Evolutionary conservation across 139 green algal genomes (phyloP).

Genomic region (Pleodorina starrii): DNA sequence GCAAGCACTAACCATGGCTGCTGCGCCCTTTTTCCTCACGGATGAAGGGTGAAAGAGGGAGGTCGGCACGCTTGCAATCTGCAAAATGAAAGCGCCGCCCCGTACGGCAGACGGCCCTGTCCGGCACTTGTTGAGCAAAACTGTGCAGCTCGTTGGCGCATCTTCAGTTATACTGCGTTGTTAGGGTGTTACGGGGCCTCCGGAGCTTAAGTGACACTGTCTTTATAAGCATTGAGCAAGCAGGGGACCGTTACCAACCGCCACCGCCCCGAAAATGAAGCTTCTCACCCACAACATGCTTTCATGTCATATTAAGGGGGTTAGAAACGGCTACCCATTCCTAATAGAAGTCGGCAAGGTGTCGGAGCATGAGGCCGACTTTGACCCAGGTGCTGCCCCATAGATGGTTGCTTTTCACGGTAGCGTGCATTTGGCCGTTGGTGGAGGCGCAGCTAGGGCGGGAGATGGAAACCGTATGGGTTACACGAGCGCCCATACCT

Average conservation of each 20-base stretch:
- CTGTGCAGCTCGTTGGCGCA: too few species aligned
- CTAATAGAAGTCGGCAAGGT: constrained; percentile 89
- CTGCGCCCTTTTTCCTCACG: constrained; percentile 48
- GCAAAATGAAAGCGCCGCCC: constrained; percentile 36
- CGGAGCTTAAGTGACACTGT: too few species aligned
- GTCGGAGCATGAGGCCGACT: constrained; percentile 87
- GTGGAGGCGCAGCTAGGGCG: too few species aligned
- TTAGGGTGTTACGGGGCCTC: too few species aligned
- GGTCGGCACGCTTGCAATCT: neutral
- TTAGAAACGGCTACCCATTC: constrained; percentile 95
- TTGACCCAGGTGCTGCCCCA: constrained; percentile 81
- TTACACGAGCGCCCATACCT: too few species aligned
- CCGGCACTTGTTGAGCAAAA: neutral
- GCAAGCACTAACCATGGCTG: constrained; percentile 44
- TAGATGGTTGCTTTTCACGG: neutral
- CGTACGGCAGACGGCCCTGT: constrained; percentile 1
- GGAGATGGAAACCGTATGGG: too few species aligned
- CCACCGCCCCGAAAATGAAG: constrained; percentile 83
- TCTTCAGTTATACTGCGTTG: too few species aligned
- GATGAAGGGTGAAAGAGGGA: constrained; percentile 46
- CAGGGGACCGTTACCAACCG: neutral
- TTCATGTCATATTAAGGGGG: constrained; percentile 94
- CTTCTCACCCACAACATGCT: constrained; percentile 99
- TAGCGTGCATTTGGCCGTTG: too few species aligned
- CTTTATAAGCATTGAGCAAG: too few species aligned